Conservation (phyloP, 768 basidiomycete genomes). For the Naganishia friedmannii region DNA sequence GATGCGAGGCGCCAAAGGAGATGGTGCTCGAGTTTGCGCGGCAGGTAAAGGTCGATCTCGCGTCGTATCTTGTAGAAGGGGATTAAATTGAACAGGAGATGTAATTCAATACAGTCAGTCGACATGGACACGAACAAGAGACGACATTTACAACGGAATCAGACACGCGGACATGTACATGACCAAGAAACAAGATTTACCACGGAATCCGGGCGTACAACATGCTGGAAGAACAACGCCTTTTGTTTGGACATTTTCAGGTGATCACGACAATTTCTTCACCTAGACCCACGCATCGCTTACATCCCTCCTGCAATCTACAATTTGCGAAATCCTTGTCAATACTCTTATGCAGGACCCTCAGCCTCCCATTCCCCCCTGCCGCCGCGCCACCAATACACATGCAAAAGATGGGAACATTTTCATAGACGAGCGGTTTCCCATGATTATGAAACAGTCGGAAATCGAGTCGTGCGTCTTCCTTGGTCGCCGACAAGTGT, state of each 20-base stretch:
- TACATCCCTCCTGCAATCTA: neutral
- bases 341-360: neutral
- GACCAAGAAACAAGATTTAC: neutral
- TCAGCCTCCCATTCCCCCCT: neutral
- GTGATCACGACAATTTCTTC: neutral
- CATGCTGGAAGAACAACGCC: neutral
- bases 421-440: constrained; percentile 6
- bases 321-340: constrained; percentile 17
- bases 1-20: constrained; percentile 42
- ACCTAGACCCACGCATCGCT: neutral
- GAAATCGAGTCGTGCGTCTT: constrained; percentile 11
- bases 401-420: neutral
- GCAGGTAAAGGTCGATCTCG: constrained; percentile 26
- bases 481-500: constrained; percentile 3
- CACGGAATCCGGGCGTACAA: neutral
- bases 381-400: neutral
- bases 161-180: neutral
- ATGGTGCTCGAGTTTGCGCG: constrained; percentile 27
- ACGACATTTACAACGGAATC: no score
- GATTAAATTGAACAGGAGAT: constrained; percentile 14
- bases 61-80: constrained; percentile 26
- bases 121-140: neutral
- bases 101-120: no score
- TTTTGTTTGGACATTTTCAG: no score
- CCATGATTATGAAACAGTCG: constrained; percentile 16